A percentile compares a stretch with the other conserved stretches of the same genome.
phyloP scores from a whole-genome alignment of 2,329 filamentous ascomycete genomes.

The Dothistroma septosporum region DNA sequence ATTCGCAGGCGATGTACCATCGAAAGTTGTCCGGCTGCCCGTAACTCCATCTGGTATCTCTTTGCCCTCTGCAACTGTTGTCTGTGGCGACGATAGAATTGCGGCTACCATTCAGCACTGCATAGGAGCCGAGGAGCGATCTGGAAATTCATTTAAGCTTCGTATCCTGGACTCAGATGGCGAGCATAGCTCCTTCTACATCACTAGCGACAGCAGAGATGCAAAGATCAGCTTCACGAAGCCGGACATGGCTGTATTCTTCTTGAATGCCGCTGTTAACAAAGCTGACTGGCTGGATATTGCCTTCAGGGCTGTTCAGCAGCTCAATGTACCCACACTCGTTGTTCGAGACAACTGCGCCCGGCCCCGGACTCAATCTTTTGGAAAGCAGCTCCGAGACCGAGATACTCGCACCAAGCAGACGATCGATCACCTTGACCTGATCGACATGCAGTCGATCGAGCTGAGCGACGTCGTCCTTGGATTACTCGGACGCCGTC shows the following conservation, averaged over 20 bases:
- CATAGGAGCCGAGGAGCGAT: slow-evolving; percentile 13
- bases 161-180: slow-evolving; percentile 16
- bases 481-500: neutral
- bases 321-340: slow-evolving; percentile 10
- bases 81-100: slow-evolving; percentile 15
- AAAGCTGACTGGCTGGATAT: slow-evolving; percentile 1
- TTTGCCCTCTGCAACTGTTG: slow-evolving; percentile 13
- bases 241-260: slow-evolving; percentile 20
- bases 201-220: slow-evolving; percentile 11
- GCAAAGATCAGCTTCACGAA: slow-evolving; percentile 12
- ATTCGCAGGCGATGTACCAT: neutral
- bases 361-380: neutral
- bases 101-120: slow-evolving; percentile 23
- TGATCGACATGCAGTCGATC: neutral
- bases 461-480: neutral
- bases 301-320: slow-evolving; percentile 8
- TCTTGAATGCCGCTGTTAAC: slow-evolving; percentile 2
- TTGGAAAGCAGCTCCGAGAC: neutral
- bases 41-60: slow-evolving; percentile 17
- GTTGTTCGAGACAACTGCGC: slow-evolving; percentile 1
- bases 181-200: slow-evolving; percentile 15
- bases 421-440: neutral
- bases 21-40: slow-evolving; percentile 17
- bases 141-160: slow-evolving; percentile 8
- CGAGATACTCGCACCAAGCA: neutral